These are phyloP conservation scores for Claviceps monticola DNA, from an alignment of 2,329 filamentous ascomycete species.

Conservation along the genomic window DNA sequence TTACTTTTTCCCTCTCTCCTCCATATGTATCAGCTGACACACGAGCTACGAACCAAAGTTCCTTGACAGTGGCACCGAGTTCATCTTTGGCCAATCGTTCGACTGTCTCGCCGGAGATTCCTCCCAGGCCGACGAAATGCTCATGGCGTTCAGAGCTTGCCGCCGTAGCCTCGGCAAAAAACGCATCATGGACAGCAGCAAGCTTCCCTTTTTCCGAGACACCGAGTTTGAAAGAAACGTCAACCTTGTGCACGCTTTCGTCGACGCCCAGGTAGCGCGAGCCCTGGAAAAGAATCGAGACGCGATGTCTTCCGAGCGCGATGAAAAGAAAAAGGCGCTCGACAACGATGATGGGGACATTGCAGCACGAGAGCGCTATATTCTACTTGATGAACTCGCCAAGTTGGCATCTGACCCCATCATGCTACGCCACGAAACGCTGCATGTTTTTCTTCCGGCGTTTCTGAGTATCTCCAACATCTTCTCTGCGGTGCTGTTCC, in stretches of 20 bases:
- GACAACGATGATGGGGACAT: neutral
- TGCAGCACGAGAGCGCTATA: neutral
- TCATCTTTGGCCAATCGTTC: constrained; percentile 3
- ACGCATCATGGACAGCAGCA: neutral
- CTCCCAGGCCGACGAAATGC: neutral
- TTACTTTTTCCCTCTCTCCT: neutral
- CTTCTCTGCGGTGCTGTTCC: neutral
- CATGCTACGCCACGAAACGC: constrained; percentile 1
- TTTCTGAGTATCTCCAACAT: constrained; percentile 1
- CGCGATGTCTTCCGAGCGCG: neutral
- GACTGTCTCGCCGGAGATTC: neutral
- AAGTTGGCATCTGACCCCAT: neutral
- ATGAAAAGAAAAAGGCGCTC: neutral
- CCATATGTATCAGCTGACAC: neutral
- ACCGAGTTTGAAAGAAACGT: neutral
- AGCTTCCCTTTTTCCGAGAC: neutral
- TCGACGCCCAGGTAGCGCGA: constrained; percentile 1
- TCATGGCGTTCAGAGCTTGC: neutral
- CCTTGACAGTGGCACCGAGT: constrained; percentile 1
- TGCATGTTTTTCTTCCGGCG: constrained; percentile 1
- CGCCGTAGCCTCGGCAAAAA: neutral
- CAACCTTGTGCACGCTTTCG: neutral
- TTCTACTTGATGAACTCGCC: constrained; percentile 2
- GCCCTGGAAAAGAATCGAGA: neutral
- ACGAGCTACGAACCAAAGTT: neutral